phyloP scores from a whole-genome alignment of 2,329 filamentous ascomycete species.

The Trichocomaceae sp. region DNA sequence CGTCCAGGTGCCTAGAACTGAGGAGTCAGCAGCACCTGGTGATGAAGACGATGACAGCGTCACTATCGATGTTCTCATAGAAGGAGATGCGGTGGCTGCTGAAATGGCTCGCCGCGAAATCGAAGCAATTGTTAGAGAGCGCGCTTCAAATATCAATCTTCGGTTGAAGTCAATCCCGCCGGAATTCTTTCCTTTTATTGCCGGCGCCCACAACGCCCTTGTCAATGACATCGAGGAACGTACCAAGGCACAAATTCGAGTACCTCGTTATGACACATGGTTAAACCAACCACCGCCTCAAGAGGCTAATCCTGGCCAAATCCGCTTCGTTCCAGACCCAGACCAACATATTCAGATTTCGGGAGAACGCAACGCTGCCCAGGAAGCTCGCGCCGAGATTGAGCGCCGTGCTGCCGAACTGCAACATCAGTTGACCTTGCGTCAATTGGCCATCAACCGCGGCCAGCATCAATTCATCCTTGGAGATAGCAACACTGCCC shows the following conservation, averaged over 20 bases:
- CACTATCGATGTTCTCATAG: conserved; percentile 77
- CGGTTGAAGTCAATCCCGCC: conserved; percentile 78
- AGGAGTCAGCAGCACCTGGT: conserved; percentile 54
- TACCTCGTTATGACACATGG: conserved; percentile 76
- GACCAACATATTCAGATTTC: conserved; percentile 77
- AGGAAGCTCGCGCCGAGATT: conserved; percentile 71
- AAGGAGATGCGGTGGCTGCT: conserved; percentile 84
- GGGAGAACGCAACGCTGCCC: conserved; percentile 76
- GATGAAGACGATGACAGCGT: conserved; percentile 72
- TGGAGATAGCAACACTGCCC: conserved; percentile 69
- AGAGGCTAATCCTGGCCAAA: conserved; percentile 56
- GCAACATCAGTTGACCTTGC: conserved; percentile 65
- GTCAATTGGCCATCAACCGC: conserved; percentile 74
- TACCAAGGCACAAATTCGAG: conserved; percentile 70
- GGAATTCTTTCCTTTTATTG: conserved; percentile 93
- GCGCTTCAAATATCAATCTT: conserved; percentile 72
- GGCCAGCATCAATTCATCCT: conserved; percentile 93
- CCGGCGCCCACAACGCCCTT: conserved; percentile 65
- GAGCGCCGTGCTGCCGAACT: conserved; percentile 73
- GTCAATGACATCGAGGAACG: conserved; percentile 63
- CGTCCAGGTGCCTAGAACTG: conserved; percentile 80
- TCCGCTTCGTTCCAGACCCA: conserved; percentile 63
- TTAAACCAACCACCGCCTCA: conserved; percentile 60
- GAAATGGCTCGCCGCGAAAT: conserved; percentile 79
- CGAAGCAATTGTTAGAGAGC: conserved; percentile 78